These are phyloP conservation scores for Neurospora sp. DNA, from an alignment of 495 filamentous ascomycete genomes.

Conservation along the genomic window DNA sequence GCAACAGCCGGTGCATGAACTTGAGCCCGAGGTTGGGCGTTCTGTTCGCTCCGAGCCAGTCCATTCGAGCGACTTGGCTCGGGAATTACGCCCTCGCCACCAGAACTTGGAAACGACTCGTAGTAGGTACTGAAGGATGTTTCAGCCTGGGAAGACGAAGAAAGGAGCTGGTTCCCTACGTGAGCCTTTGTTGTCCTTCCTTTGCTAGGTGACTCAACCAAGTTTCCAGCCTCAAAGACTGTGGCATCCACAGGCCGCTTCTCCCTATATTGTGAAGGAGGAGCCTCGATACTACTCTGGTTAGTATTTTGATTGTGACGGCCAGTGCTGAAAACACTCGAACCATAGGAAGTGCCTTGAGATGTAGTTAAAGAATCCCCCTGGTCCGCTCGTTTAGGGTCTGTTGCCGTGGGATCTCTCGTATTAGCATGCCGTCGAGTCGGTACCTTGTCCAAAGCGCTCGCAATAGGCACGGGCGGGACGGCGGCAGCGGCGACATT, in stretches of 20 bases:
- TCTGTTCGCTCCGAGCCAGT: not conserved
- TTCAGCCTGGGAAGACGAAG: not conserved
- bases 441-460: conserved; percentile 14
- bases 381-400: not conserved
- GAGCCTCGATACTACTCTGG: conserved; percentile 18
- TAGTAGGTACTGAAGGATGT: not conserved
- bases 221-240: not conserved
- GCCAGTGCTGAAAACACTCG: conserved; percentile 18
- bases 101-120: not conserved
- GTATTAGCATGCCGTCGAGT: not conserved
- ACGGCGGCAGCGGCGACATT: not conserved
- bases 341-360: conserved; percentile 11
- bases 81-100: not conserved
- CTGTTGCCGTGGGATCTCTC: not conserved
- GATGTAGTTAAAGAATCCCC: conserved; percentile 6
- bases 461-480: not conserved
- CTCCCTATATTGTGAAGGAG: not conserved
- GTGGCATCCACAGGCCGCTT: not conserved
- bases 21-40: not conserved
- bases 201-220: not conserved
- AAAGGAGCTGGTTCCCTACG: not conserved
- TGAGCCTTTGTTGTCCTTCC: not conserved
- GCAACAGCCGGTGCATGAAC: not conserved
- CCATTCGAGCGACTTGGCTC: not conserved
- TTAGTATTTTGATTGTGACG: conserved; percentile 10